phyloP scores from a whole-genome alignment of 495 filamentous ascomycete species.

The Chaetomidium leptoderma region DNA sequence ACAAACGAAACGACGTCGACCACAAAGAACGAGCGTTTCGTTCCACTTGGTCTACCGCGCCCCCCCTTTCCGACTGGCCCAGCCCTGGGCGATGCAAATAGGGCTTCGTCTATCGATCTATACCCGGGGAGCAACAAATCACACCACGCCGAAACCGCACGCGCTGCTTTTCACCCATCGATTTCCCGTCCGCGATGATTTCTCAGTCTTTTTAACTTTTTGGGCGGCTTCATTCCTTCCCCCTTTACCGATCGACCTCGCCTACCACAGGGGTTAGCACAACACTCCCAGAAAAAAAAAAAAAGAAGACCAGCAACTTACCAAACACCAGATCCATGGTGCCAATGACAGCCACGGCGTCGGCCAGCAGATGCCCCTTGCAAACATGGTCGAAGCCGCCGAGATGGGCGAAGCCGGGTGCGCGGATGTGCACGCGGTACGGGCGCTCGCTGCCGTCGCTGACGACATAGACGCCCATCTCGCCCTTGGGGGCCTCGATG shows the following conservation, averaged over 20 bases:
- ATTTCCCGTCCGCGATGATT: conserved; percentile 4
- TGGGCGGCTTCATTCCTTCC: conserved; percentile 9
- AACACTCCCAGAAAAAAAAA: background rate
- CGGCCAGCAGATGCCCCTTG: conserved; percentile 87
- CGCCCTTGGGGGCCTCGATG: conserved; percentile 98
- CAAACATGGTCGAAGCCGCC: conserved; percentile 89
- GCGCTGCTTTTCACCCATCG: background rate
- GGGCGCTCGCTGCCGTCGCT: conserved; percentile 93
- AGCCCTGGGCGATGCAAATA: background rate
- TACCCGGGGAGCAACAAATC: background rate
- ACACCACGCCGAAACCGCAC: background rate
- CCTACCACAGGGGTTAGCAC: conserved; percentile 26
- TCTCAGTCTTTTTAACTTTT: conserved; percentile 3
- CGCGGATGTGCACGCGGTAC: conserved; percentile 96
- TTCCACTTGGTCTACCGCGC: no score
- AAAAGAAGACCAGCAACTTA: conserved; percentile 29
- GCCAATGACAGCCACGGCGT: conserved; percentile 95
- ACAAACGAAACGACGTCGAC: conserved; percentile 19
- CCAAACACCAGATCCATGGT: conserved; percentile 81
- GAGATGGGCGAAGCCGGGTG: conserved; percentile 95
- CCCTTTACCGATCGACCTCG: conserved; percentile 47
- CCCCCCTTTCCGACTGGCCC: background rate
- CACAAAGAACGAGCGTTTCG: conserved; percentile 18
- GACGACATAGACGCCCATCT: conserved; percentile 98
- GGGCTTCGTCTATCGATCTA: background rate